Percentiles rank a stretch among this genome's conserved stretches.
These are phyloP conservation scores for Aspergillus sp. DNA, from an alignment of 2,329 filamentous ascomycete genomes.

Conservation along the genomic window DNA sequence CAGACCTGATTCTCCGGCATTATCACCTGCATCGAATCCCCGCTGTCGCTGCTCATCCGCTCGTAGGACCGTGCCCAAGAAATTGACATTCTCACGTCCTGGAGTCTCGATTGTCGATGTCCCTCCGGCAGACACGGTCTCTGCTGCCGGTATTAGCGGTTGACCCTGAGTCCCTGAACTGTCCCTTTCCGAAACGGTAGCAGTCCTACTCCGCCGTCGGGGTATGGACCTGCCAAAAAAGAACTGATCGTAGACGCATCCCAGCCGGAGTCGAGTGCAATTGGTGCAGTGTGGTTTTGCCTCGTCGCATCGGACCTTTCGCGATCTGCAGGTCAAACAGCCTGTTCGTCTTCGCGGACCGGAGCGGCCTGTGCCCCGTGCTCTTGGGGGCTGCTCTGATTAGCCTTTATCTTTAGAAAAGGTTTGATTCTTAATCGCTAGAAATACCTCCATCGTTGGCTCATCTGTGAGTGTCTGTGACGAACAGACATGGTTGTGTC, in stretches of 20 bases:
- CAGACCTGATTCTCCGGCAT: slow-evolving; percentile 11
- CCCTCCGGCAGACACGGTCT: not conserved
- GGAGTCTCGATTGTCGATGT: not conserved
- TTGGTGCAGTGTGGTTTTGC: slow-evolving; percentile 28
- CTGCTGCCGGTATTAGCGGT: not conserved
- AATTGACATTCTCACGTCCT: slow-evolving; percentile 17
- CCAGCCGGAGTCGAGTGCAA: slow-evolving; percentile 25
- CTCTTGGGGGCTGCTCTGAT: slow-evolving; percentile 16
- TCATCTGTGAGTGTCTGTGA: not conserved
- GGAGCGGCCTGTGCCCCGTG: slow-evolving; percentile 28
- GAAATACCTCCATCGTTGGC: slow-evolving; percentile 16
- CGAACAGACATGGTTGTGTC: slow-evolving; percentile 1
- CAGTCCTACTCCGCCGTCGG: slow-evolving; percentile 1
- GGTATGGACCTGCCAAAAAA: slow-evolving; percentile 1
- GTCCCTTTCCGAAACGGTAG: not conserved
- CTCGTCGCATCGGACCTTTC: slow-evolving; percentile 33
- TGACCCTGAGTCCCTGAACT: not conserved
- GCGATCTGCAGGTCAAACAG: slow-evolving; percentile 29
- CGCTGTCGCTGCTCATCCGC: slow-evolving; percentile 17
- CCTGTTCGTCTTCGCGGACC: slow-evolving; percentile 29
- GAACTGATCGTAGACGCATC: slow-evolving; percentile 21
- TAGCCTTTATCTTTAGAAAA: slow-evolving; percentile 10
- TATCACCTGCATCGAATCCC: not conserved
- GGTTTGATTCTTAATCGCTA: not conserved
- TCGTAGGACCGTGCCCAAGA: slow-evolving; percentile 23